A percentile compares a stretch with the other conserved stretches of the same genome.
These are phyloP conservation scores for Capsicum baccatum DNA, from an alignment of 257 asterid species.

Conservation along the genomic window DNA sequence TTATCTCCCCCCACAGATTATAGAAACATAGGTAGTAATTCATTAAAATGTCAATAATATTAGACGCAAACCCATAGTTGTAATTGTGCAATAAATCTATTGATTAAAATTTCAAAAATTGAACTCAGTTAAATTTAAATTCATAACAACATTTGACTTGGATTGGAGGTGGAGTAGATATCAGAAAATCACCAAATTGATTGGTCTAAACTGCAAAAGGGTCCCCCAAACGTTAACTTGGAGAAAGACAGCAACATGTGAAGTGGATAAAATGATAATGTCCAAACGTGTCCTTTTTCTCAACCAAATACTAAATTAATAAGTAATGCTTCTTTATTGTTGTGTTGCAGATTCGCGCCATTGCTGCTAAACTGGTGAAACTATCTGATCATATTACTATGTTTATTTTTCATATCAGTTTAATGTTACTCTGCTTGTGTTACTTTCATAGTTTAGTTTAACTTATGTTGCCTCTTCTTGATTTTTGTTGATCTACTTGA, in stretches of 20 bases:
- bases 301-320: conserved; percentile 34
- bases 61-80: too few relatives aligned
- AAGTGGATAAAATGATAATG: conserved; percentile 26
- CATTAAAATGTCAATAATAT: too few relatives aligned
- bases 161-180: neutral
- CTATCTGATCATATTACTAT: neutral
- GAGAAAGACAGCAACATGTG: conserved; percentile 33
- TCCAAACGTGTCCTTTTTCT: conserved; percentile 30
- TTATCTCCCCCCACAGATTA: too few relatives aligned
- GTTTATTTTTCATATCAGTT: neutral
- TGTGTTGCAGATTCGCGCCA: conserved; percentile 30
- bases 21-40: too few relatives aligned
- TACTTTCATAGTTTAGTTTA: neutral
- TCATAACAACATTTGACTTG: neutral
- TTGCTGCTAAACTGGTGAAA: conserved; percentile 26
- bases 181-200: neutral
- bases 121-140: too few relatives aligned
- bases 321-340: conserved; percentile 14
- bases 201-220: neutral
- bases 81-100: too few relatives aligned
- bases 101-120: too few relatives aligned
- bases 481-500: neutral
- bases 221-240: neutral
- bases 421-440: neutral
- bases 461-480: neutral